Evolutionary conservation across 2,329 filamentous ascomycete species (phyloP), one percentile per base, ranked within the genome.

Genomic region (Pseudocercospora musae): DNA sequence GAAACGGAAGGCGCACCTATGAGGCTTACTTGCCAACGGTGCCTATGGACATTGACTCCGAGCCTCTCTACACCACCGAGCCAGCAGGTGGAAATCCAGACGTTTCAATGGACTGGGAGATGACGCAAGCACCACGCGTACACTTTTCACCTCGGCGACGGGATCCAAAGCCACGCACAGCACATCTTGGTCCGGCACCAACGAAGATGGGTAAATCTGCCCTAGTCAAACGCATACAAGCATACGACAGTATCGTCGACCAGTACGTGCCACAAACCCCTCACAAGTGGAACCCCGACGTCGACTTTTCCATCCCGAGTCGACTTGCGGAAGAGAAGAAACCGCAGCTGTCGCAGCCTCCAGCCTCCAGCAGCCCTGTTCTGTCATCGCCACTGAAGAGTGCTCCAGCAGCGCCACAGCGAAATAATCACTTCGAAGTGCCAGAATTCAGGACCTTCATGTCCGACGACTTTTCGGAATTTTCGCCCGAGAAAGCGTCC

Each of bases 401-500:
- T 53, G 31, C 60, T 8, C 53, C 59, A 40, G 49, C 53, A n/a
- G 40, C 54, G 5, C 27, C 52, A 7, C 48, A 23, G 33, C 49
- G 50, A 25, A 27, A 29, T n/a, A 62, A 62, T 20, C 25, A 25
- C 25, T 62, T 62, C 25, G 44, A 40, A 13, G 31, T 31, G 21
- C 60, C 55, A 50, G 42, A 57, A 13, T 42, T 58, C 48, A 55
- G 56, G 48, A 57, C 55, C 27, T 59, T 49, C 21, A 57, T 62
- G 25, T 57, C 42, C 49, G 60, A 62, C n/a, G 37, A 40, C 15
- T 40, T 40, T 40, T 40, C 37, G 37, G 37, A 40, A 27, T 11
- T 62, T 15, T 58, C 48, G 23, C 60, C 60, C 15, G 55, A 62
- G 15, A 20, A 62, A 48, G 55, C 60, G 29, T 62, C 55, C 23